phyloP scores from a whole-genome alignment of 805 yeast species.

The Candida nonsorbophila region DNA sequence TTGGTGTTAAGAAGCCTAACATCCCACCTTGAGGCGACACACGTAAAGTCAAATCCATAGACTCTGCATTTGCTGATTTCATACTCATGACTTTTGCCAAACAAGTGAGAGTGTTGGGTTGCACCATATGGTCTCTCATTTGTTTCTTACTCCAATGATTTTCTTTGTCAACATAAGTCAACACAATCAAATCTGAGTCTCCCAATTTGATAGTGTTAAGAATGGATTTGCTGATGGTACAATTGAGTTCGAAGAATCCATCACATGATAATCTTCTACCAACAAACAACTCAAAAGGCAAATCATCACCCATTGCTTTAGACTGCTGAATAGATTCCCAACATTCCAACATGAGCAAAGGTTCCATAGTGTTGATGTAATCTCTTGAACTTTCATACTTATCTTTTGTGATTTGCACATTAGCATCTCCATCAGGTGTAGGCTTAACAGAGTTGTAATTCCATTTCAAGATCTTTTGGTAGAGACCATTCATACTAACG shows the following conservation, averaged over 20 bases:
- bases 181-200: slow-evolving; percentile 73
- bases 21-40: slow-evolving; percentile 52
- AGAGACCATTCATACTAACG: slow-evolving; percentile 73
- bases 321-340: slow-evolving; percentile 87
- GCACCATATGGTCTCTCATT: slow-evolving; percentile 19
- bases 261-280: slow-evolving; percentile 83
- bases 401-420: slow-evolving; percentile 43
- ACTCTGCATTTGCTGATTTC: slow-evolving; percentile 60
- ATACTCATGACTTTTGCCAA: slow-evolving; percentile 77
- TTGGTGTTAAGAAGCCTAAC: slow-evolving; percentile 55
- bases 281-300: slow-evolving; percentile 60
- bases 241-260: slow-evolving; percentile 82
- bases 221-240: slow-evolving; percentile 53
- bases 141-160: slow-evolving; percentile 11
- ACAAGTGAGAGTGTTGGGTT: slow-evolving; percentile 45
- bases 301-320: slow-evolving; percentile 52
- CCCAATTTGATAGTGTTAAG: slow-evolving; percentile 49
- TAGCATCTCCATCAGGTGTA: slow-evolving; percentile 32
- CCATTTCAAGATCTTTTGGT: slow-evolving; percentile 70
- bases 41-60: slow-evolving; percentile 69
- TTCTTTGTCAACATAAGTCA: slow-evolving; percentile 7
- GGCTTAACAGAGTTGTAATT: slow-evolving; percentile 61
- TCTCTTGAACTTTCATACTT: slow-evolving; percentile 54
- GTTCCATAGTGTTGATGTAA: slow-evolving; percentile 68
- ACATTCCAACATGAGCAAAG: slow-evolving; percentile 79